A percentile compares a stretch with the other conserved stretches of the same genome.
Evolutionary conservation across 139 green algal species (phyloP).

Genomic region (Picochlorum sp.): DNA sequence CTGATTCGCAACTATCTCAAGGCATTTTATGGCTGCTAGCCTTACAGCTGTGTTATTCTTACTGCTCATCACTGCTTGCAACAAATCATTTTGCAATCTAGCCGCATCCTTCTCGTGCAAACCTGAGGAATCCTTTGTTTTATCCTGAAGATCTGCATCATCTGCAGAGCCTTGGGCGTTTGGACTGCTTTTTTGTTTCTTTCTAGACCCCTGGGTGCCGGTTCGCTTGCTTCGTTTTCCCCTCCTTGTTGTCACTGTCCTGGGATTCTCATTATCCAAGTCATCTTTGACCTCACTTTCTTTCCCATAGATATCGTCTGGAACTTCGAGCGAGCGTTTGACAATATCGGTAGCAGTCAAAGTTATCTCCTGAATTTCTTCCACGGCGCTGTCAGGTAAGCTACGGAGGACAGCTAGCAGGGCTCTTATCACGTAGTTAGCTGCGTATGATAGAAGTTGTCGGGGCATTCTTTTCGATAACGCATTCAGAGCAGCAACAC

Average conservation of each 20-base stretch:
- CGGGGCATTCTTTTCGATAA: slow-evolving; percentile 28
- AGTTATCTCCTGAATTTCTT: slow-evolving; percentile 39
- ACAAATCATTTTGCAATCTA: slow-evolving; percentile 4
- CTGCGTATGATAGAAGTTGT: slow-evolving; percentile 24
- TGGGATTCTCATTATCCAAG: slow-evolving; percentile 1
- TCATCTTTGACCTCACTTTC: background rate
- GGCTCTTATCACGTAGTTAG: slow-evolving; percentile 33
- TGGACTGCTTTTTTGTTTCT: background rate
- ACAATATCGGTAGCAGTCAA: slow-evolving; percentile 27
- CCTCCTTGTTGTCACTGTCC: background rate
- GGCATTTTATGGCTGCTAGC: background rate
- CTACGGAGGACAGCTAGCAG: slow-evolving; percentile 60
- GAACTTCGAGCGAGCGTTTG: background rate
- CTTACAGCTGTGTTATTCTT: slow-evolving; percentile 15
- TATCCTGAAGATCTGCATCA: background rate
- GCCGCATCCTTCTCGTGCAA: background rate
- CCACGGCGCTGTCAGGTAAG: slow-evolving; percentile 53
- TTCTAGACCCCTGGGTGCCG: background rate
- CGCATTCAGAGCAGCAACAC: slow-evolving; percentile 45
- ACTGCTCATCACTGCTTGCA: slow-evolving; percentile 18
- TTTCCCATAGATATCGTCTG: background rate
- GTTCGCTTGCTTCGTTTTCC: background rate
- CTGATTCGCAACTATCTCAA: background rate
- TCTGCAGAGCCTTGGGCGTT: background rate
- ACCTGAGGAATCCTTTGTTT: background rate